phyloP scores from a whole-genome alignment of 192 early-diverging fungal genomes.

The Coemansia sp. region DNA sequence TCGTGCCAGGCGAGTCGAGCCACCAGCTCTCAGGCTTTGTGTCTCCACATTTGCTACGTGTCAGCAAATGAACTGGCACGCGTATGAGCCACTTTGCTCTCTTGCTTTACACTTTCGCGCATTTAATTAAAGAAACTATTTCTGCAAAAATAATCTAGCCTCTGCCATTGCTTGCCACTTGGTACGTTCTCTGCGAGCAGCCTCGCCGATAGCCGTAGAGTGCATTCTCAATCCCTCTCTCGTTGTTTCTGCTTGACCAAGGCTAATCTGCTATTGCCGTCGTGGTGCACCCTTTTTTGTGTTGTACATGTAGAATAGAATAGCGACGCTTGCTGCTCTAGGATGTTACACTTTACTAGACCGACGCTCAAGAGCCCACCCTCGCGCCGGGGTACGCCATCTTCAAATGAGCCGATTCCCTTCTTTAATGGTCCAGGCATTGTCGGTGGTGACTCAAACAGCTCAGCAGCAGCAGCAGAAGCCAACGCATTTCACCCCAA shows the following conservation, averaged over 20 bases:
- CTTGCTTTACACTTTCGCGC: neutral
- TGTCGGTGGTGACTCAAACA: conserved; percentile 10
- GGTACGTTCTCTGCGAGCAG: neutral
- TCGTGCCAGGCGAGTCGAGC: conserved; percentile 1
- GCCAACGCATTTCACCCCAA: neutral
- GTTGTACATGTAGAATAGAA: neutral
- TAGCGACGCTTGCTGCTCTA: conserved; percentile 4
- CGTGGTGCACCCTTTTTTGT: neutral
- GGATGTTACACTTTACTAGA: conserved; percentile 23
- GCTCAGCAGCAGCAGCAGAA: conserved; percentile 24
- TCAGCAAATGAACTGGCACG: neutral
- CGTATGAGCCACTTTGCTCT: neutral
- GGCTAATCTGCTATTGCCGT: neutral
- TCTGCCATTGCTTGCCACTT: neutral
- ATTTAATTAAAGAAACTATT: neutral
- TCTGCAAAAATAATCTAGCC: neutral
- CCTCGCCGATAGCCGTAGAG: neutral
- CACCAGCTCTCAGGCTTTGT: neutral
- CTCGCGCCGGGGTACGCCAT: conserved; percentile 51
- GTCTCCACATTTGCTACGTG: neutral
- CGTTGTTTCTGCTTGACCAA: neutral
- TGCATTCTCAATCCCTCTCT: neutral
- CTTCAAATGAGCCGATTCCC: conserved; percentile 47
- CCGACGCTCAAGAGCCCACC: conserved; percentile 25
- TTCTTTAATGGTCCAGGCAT: conserved; percentile 33